Evolutionary conservation across 805 yeast species (phyloP), one percentile per base, ranked within the genome.

Genomic region (Nakazawaea molendinolei): DNA sequence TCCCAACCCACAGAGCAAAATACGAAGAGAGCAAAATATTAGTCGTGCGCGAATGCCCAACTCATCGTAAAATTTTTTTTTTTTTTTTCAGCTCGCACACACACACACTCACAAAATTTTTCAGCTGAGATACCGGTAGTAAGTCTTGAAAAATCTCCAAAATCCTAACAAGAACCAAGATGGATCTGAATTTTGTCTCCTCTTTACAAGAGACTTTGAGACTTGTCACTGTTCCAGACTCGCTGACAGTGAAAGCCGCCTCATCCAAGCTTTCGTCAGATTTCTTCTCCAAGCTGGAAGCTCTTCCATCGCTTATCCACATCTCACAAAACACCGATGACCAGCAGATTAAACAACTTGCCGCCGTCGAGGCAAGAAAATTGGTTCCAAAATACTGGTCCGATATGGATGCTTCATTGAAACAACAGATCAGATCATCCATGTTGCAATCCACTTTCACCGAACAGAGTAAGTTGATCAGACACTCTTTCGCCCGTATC

Each of bases 351-450:
- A 82, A 85, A 52, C 95, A 87, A 60, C 69, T 92, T 43, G 94
- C 97, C n/a, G 94, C 96, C 43, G 95, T 92, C 44, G 98, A 92
- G 65, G 86, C 89, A 27, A 78, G 95, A 63, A 92, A 92, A 60
- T 73, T 83, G 53, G 76, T 89, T 26, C 53, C 69, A 36, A 66
- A 70, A 45, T 78, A 76, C 52, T 92, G 97, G 97, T 67, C 60
- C 26, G 45, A 50, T 5, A 60, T 71, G 28, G 72, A 69, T 46
- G 74, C 57, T 16, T 43, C 65, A 6, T 53, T 72, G 37, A 77
- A 79, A 60, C 64, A 67, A 28, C 69, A 70, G 39, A 78, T 92
- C 55, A 78, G 85, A 55, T 66, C 67, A 23, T 69, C 90, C 20
- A 60, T 90, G 43, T 69, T 90, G 48, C 68, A 73, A 48, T 69